Evolutionary conservation across 2,329 filamentous ascomycete genomes (phyloP).

Genomic region (Aspergillus nomiae): DNA sequence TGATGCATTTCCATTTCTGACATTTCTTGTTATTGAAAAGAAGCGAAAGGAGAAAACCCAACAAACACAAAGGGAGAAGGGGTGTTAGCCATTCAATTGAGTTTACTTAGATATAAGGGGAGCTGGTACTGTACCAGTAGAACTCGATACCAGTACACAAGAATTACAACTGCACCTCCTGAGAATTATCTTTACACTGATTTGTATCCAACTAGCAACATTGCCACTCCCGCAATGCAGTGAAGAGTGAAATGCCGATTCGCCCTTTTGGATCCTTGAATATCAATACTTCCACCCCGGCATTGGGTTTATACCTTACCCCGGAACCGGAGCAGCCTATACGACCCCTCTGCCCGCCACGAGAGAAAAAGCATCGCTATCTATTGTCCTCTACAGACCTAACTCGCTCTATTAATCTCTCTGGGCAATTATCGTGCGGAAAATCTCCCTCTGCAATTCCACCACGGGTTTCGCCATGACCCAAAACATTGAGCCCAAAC

Average conservation of each 20-base stretch:
- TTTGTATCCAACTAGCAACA: background rate
- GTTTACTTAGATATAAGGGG: background rate
- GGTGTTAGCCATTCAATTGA: background rate
- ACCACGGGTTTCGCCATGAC: conserved; percentile 11
- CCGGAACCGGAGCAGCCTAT: background rate
- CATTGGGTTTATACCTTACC: background rate
- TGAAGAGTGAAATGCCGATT: background rate
- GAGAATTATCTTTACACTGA: background rate
- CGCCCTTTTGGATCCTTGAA: background rate
- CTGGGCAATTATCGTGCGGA: background rate
- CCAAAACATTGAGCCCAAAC: conserved; percentile 33
- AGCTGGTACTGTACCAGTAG: background rate
- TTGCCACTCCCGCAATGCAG: background rate
- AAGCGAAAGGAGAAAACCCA: background rate
- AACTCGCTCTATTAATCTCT: background rate
- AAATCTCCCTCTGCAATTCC: background rate
- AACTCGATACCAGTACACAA: background rate
- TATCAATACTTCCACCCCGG: background rate
- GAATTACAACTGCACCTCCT: background rate
- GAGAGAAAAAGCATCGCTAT: background rate
- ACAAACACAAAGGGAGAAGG: background rate
- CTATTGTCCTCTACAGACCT: background rate
- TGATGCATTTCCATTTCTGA: background rate
- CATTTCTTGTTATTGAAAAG: background rate
- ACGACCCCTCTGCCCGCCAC: background rate